Base-by-base conservation (phyloP, 805 yeast genomes). In the Candida easanensis region DNA sequence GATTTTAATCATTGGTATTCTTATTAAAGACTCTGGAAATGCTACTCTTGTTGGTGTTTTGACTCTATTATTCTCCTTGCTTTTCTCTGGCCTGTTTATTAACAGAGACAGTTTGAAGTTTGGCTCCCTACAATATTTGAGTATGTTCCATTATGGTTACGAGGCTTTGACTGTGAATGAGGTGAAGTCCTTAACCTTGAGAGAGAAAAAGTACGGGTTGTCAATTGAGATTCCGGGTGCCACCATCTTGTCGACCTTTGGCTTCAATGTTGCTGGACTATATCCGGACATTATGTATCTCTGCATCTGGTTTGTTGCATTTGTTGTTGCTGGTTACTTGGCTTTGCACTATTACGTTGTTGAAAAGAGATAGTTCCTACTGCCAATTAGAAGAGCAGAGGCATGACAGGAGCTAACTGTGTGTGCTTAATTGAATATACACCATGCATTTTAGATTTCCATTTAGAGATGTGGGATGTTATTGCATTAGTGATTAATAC, bases 171-270 rank as follows among this genome's bases (percentile, higher is more conserved):
- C 89, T 3, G 90, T 93, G 42, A 93, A 93, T 63, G 99, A 93
- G 61, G 98, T 91, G 9, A 85, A 83, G 57, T 86, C 88, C 27
- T 73, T 93, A 60, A 81, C 88, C 13, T 71, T 93, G 54, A 80
- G 79, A 50, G 99, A 93, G 61, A 82, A 80, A 60, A 93, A 93
- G 65, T 91, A 84, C 58, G 99, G 99, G 0, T 73, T 93, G 33
- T 85, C 90, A 35, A 91, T 93, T 54, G 96, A 89, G 63, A 95
- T 93, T 14, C 99, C 99, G 0, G 99, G 99, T 10, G 98, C 99
- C 2, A 95, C 96, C 2, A 93, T 93, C 43, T 73, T 93, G 53
- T 86, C 95, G 53, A 88, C 98, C 0, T 93, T 93, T 69, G 99
- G 99, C 0, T 93, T 93, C 63, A 77, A 87, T 51, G 91, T 88